phyloP scores from a whole-genome alignment of 2,329 filamentous ascomycete species.

The Gremmenia infestans region DNA sequence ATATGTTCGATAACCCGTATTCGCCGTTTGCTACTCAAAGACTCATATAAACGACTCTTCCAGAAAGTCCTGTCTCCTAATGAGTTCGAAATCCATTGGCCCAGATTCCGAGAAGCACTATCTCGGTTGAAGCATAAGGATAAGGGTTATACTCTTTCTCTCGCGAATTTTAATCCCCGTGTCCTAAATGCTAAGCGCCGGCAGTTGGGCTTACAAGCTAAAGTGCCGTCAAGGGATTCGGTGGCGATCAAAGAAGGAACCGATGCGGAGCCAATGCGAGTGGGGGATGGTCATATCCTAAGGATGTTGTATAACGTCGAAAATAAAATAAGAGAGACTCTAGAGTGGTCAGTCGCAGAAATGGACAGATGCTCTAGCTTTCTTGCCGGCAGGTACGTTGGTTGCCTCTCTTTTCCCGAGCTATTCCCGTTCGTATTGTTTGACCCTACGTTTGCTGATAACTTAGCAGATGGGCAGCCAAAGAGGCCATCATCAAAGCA shows the following conservation, averaged over 20 bases:
- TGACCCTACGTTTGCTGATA: too few species aligned
- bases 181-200: not conserved
- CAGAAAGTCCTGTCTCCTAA: conserved; percentile 11
- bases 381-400: conserved; percentile 23
- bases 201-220: too few species aligned
- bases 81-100: conserved; percentile 9
- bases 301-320: not conserved
- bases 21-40: conserved; percentile 2
- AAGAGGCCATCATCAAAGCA: conserved; percentile 72
- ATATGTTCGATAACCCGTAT: conserved; percentile 69
- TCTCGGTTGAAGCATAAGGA: too few species aligned
- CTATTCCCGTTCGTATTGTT: too few species aligned
- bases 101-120: too few species aligned
- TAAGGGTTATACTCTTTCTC: too few species aligned
- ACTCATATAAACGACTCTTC: conserved; percentile 6
- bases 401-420: not conserved
- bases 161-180: too few species aligned
- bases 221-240: too few species aligned
- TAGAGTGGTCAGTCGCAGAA: too few species aligned
- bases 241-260: not conserved
- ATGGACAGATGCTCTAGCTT: conserved; percentile 1
- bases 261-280: not conserved
- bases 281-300: not conserved
- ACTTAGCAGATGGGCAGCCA: conserved; percentile 48
- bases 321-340: too few species aligned